Evolutionary conservation across 1,139 yeast species (phyloP).

Genomic region (Scheffersomyces lignicola): DNA sequence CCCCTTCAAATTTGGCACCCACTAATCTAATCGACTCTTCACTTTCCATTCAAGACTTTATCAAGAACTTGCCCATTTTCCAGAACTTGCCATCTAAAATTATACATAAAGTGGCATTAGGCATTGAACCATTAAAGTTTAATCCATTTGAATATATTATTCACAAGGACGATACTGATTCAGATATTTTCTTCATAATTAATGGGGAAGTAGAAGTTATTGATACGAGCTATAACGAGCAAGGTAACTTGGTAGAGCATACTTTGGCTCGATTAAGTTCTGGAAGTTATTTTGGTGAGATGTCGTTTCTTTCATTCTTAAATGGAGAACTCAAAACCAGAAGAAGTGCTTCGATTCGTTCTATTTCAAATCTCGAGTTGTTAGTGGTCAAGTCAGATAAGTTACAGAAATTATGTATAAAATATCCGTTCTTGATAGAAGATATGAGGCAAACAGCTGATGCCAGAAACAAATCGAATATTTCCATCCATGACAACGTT

Average conservation of each 20-base stretch:
- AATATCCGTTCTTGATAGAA: slow-evolving; percentile 58
- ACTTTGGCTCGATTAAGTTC: slow-evolving; percentile 58
- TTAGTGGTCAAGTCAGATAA: slow-evolving; percentile 57
- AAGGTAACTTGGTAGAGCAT: slow-evolving; percentile 26
- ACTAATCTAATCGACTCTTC: slow-evolving; percentile 37
- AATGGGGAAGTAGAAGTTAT: slow-evolving; percentile 72
- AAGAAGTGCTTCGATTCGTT: slow-evolving; percentile 63
- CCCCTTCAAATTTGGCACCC: slow-evolving; percentile 4
- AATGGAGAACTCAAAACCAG: slow-evolving; percentile 23
- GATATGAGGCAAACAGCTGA: slow-evolving; percentile 64
- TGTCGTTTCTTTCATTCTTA: slow-evolving; percentile 61
- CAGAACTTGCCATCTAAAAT: slow-evolving; percentile 55
- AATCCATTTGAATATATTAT: slow-evolving; percentile 62
- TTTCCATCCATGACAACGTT: slow-evolving; percentile 4
- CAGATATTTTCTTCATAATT: slow-evolving; percentile 65
- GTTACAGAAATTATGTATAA: slow-evolving; percentile 50
- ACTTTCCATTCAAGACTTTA: slow-evolving; percentile 55
- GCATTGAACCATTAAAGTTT: slow-evolving; percentile 55
- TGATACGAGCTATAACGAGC: slow-evolving; percentile 30
- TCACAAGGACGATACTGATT: slow-evolving; percentile 57
- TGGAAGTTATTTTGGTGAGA: slow-evolving; percentile 75
- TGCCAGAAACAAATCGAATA: slow-evolving; percentile 35
- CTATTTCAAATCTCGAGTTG: slow-evolving; percentile 59
- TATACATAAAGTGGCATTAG: slow-evolving; percentile 62
- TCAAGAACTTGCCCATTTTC: slow-evolving; percentile 60